These are phyloP conservation scores for Xerocomellus chrysenteron DNA, from an alignment of 768 basidiomycete species.

Conservation along the genomic window DNA sequence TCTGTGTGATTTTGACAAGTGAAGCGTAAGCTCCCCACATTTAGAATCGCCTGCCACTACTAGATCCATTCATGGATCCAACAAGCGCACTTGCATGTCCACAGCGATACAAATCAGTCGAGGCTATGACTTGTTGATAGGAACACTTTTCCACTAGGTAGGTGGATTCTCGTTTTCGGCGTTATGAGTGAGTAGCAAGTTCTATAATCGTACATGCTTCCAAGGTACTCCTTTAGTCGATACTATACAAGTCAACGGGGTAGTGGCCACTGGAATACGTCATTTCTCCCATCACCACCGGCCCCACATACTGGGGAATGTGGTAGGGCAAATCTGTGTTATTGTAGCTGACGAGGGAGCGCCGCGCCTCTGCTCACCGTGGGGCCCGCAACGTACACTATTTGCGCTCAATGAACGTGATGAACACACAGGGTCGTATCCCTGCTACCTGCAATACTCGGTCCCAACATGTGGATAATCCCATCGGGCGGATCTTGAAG, in stretches of 20 bases:
- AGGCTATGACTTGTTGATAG: constrained; percentile 20
- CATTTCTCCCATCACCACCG: not conserved
- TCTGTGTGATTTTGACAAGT: not conserved
- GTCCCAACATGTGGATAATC: not conserved
- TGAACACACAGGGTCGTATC: not conserved
- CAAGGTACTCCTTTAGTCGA: not conserved
- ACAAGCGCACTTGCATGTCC: not conserved
- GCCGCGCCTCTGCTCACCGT: not conserved
- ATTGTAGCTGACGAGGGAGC: not conserved
- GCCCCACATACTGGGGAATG: not conserved
- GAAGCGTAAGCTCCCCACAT: not conserved
- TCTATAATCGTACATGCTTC: not conserved
- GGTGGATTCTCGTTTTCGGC: constrained; percentile 2
- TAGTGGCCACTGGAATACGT: not conserved
- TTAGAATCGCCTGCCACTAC: constrained; percentile 1
- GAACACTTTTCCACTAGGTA: not conserved
- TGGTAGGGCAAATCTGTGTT: not conserved
- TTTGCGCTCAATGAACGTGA: constrained; percentile 1
- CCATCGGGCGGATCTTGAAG: constrained; percentile 20
- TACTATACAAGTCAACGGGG: not conserved
- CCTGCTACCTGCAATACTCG: constrained; percentile 3
- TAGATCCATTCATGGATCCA: not conserved
- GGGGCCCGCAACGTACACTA: constrained; percentile 1
- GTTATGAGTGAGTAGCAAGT: not conserved
- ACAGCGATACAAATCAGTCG: constrained; percentile 5